phyloP scores from a whole-genome alignment of 208 protist genomes.

The Crithidia acanthocephali region DNA sequence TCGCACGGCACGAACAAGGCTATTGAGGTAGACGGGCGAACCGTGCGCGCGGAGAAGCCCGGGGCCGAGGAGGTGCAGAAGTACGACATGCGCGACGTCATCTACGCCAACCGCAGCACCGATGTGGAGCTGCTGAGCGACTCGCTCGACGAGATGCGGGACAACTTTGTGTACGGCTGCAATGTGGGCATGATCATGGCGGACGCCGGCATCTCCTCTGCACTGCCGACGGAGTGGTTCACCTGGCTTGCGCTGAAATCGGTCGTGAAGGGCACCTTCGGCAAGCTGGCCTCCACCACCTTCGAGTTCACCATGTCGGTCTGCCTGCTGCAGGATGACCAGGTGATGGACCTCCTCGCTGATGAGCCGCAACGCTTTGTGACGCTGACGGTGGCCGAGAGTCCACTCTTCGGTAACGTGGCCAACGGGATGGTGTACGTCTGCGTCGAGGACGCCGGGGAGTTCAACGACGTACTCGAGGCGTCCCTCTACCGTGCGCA shows the following conservation, averaged over 20 bases:
- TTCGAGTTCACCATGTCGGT: conserved; percentile 65
- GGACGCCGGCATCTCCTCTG: conserved; percentile 50
- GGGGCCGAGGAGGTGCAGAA: conserved; percentile 63
- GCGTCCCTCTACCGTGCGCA: conserved; percentile 33
- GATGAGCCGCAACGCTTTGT: conserved; percentile 38
- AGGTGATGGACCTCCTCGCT: conserved; percentile 68
- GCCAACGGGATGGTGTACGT: conserved; percentile 62
- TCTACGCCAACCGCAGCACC: conserved; percentile 34
- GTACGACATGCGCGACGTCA: conserved; percentile 73
- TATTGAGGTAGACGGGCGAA: conserved; percentile 62
- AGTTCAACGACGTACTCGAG: conserved; percentile 73
- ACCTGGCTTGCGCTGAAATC: conserved; percentile 62
- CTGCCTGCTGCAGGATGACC: conserved; percentile 71
- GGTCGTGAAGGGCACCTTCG: conserved; percentile 62
- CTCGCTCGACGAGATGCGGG: conserved; percentile 61
- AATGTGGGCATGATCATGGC: conserved; percentile 76
- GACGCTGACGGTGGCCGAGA: conserved; percentile 65
- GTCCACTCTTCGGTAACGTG: conserved; percentile 77
- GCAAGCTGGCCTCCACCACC: conserved; percentile 28
- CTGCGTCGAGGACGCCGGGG: conserved; percentile 52
- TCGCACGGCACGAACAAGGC: conserved; percentile 8
- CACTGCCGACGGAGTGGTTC: conserved; percentile 60
- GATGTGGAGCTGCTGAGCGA: conserved; percentile 55
- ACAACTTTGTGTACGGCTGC: conserved; percentile 61
- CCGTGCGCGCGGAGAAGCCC: conserved; percentile 50